phyloP scores from a whole-genome alignment of 306 rosid species.

The Senna siamea region DNA sequence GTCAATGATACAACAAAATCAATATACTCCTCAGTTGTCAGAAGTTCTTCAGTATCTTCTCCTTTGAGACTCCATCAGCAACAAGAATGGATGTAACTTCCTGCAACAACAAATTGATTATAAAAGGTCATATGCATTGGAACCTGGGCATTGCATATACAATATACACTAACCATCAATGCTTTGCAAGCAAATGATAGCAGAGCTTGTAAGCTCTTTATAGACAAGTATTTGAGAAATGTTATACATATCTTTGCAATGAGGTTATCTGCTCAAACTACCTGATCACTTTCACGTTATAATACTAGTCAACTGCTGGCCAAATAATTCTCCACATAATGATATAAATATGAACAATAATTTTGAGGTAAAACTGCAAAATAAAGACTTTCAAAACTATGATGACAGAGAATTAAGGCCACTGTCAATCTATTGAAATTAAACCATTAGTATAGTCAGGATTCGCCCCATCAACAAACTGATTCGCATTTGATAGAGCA shows the following conservation, averaged over 20 bases:
- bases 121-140: conserved; percentile 15
- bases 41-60: conserved; percentile 87
- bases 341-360: not conserved
- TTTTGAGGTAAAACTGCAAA: not conserved
- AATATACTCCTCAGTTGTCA: conserved; percentile 44
- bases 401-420: not conserved
- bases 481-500: no score
- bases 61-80: conserved; percentile 79
- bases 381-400: not conserved
- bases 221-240: not conserved
- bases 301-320: not conserved
- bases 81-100: conserved; percentile 86
- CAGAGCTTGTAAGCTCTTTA: not conserved
- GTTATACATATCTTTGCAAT: not conserved
- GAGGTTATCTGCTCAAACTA: not conserved
- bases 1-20: conserved; percentile 61
- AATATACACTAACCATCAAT: not conserved
- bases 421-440: not conserved
- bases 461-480: not conserved
- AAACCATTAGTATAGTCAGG: not conserved
- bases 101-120: conserved; percentile 55
- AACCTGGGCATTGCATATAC: not conserved
- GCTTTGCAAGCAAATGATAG: not conserved
- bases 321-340: not conserved
- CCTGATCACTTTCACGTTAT: not conserved